Evolutionary conservation across 1,284 basidiomycete species (phyloP), one percentile per base, ranked within the genome.

Genomic region (Tremellales sp.): DNA sequence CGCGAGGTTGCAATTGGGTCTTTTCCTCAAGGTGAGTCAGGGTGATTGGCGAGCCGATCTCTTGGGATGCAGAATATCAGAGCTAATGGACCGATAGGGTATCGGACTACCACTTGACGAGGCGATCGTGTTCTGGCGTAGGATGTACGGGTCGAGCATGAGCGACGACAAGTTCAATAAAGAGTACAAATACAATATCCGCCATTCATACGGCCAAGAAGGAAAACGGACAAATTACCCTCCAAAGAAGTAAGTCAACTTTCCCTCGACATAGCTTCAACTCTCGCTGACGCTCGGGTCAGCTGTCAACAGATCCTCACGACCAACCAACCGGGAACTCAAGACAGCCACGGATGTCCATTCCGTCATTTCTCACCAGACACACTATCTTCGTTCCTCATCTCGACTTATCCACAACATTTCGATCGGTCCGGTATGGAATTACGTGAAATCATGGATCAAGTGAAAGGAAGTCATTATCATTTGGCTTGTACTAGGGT

Each of bases 81-180:
- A n/a, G 7, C 12, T 10, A 27, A 13, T 17, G 10, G 3, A 17
- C 17, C 11, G 22, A 13, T 62, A 96, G 91, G 87, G 90, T 4
- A 79, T 98, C 47, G 94, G 94, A 2, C 74, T 99, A 44, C 88
- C 92, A 0, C 83, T 99, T 45, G 94, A 99, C 25, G 94, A 99
- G 74, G 93, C 96, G 2, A 75, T 97, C 46, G 75, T 83, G 6
- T 98, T 97, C 75, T 99, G 96, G 96, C 80, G 90, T 48, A 85
- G 86, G 61, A 85, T 86, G 27, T 97, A 96, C 70, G 72, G 73
- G 25, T 79, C 74, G 40, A 80, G 77, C 31, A 82, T 89, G 51
- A 84, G 84, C 21, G 93, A 97, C 58, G 92, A 98, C 76, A 88
- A 93, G 73, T 99, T 98, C 77, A 93, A 92, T 77, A 99, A 98